A percentile compares a stretch with the other conserved stretches of the same genome.
Evolutionary conservation across 2,329 filamentous ascomycete species (phyloP).

Genomic region (Talaromyces sp.): DNA sequence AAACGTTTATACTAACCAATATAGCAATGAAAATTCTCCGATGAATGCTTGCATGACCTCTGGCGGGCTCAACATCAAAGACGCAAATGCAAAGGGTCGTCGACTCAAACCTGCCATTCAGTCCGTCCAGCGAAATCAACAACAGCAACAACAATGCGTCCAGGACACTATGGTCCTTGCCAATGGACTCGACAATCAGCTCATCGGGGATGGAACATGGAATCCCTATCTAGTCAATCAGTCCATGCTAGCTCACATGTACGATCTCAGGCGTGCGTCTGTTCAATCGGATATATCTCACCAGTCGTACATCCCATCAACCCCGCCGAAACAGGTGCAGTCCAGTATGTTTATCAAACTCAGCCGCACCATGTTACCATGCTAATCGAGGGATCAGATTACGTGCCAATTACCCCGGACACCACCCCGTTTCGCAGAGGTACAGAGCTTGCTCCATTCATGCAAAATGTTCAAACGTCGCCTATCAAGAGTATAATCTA

Average conservation of each 20-base stretch:
- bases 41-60: slow-evolving; percentile 21
- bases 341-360: slow-evolving; percentile 47
- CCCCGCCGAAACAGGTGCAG: slow-evolving; percentile 57
- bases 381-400: slow-evolving; percentile 40
- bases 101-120: slow-evolving; percentile 24
- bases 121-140: slow-evolving; percentile 30
- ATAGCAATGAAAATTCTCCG: slow-evolving; percentile 36
- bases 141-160: slow-evolving; percentile 23
- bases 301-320: slow-evolving; percentile 50
- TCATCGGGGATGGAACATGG: slow-evolving; percentile 24
- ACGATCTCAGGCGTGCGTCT: slow-evolving; percentile 32
- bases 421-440: slow-evolving; percentile 53
- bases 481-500: slow-evolving; percentile 35
- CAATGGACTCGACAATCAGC: slow-evolving; percentile 20
- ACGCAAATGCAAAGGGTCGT: slow-evolving; percentile 16
- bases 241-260: slow-evolving; percentile 20
- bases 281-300: slow-evolving; percentile 35
- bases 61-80: slow-evolving; percentile 18
- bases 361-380: neutral
- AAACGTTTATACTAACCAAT: slow-evolving; percentile 24
- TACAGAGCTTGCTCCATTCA: slow-evolving; percentile 34
- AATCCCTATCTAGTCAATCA: slow-evolving; percentile 23
- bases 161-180: slow-evolving; percentile 19
- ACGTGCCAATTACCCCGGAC: slow-evolving; percentile 63
- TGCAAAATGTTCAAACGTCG: slow-evolving; percentile 36